Percentiles rank a stretch among this genome's conserved stretches.
phyloP scores from a whole-genome alignment of 1,284 basidiomycete genomes.

The Leucoagaricus sp. region DNA sequence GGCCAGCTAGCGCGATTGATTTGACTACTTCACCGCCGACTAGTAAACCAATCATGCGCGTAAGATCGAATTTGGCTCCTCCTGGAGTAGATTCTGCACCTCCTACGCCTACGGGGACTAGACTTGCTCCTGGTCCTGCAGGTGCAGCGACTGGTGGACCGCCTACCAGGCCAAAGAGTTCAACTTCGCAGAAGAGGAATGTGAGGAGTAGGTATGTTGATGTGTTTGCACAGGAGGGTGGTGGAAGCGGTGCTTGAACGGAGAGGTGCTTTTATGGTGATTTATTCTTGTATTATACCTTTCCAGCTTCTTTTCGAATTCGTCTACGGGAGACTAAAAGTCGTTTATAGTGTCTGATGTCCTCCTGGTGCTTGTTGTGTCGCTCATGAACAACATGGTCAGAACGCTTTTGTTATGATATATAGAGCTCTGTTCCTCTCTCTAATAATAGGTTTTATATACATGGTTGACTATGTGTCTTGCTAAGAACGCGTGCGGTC shows the following conservation, averaged over 20 bases:
- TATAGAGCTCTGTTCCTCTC: conserved; percentile 10
- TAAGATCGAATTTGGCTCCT: conserved; percentile 68
- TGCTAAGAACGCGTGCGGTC: conserved; percentile 22
- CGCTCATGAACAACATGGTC: background rate
- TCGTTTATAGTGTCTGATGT: background rate
- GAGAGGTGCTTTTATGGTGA: background rate
- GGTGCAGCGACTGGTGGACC: conserved; percentile 47
- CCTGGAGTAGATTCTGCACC: conserved; percentile 43
- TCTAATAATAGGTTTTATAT: conserved; percentile 5
- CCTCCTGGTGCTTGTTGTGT: conserved; percentile 3
- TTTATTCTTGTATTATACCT: conserved; percentile 17
- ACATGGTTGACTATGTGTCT: conserved; percentile 7
- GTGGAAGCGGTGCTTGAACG: conserved; percentile 26
- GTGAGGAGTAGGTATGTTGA: conserved; percentile 84
- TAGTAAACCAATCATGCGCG: conserved; percentile 50
- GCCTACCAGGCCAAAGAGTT: conserved; percentile 59
- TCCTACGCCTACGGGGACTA: conserved; percentile 42
- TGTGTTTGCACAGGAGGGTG: conserved; percentile 66
- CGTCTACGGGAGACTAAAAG: background rate
- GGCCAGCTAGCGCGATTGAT: conserved; percentile 45
- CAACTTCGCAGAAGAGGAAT: conserved; percentile 51
- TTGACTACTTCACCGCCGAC: conserved; percentile 50
- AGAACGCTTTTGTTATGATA: conserved; percentile 13
- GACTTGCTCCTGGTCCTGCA: conserved; percentile 36
- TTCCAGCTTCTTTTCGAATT: conserved; percentile 9